Base-by-base conservation (phyloP, 1,284 basidiomycete genomes). In the Fomitopsis palustris region DNA sequence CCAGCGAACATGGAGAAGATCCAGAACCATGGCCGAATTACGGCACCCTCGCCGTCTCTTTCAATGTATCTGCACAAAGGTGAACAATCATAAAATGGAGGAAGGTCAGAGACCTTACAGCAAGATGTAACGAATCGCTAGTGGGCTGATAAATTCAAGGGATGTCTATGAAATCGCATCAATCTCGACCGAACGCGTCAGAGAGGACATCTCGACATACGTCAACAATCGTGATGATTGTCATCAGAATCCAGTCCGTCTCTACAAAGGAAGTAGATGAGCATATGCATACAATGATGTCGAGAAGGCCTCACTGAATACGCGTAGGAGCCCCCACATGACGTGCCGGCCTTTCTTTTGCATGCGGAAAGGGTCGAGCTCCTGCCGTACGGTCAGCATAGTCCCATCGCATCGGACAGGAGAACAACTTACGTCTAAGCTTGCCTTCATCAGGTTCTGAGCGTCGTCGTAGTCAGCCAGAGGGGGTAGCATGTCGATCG, bases 1-100 rank as follows among this genome's bases (percentile, higher is more conserved):
- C 83, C 85, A 3, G 84, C 9, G 69, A 87, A 83, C 12, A 90
- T 74, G 66, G 78, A 74, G 3, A 74, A 51, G 43, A 89, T 80
- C 87, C 87, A 90, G 16, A 88, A 77, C 80, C 74, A 78, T 0
- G 81, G 79, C 10, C 72, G 66, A 49, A 80, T 64, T 2, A 61
- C 57, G 0, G 75, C 72, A 12, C 65, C 69, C 17, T 74, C 59
- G 12, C 75, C 75, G 19, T 72, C 68, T 3, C 62, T 70, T 62
- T 81, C 74, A 16, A 83, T 65, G 61, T 80, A 81, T 16, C 70
- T 74, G 19, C 19, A 41, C 23, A 7, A 25, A n/a, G 25, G 29
- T 35, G 4, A 51, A 14, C 23, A 1, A 27, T 5, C 29, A 33
- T n/a, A 23, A 16, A n/a, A 19, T 54, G 12, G 1, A 1, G 37